phyloP scores from a whole-genome alignment of 345 rosid species.

The Streptanthus diversifolius region DNA sequence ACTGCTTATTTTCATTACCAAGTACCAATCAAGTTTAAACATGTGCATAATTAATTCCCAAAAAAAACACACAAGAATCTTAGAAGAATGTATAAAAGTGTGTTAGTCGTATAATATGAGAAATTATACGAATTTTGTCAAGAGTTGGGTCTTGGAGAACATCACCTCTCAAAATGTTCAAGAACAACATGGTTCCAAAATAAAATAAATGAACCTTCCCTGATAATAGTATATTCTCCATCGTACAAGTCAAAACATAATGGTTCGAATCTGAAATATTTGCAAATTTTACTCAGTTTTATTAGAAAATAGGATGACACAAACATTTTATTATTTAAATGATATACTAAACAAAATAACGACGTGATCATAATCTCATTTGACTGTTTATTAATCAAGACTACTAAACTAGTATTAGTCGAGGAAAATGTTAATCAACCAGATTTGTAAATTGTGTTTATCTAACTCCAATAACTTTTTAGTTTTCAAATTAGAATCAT shows the following conservation, averaged over 20 bases:
- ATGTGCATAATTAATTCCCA: neutral
- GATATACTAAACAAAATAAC: neutral
- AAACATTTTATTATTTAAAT: neutral
- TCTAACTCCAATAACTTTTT: neutral
- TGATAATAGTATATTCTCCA: slow-evolving; percentile 11
- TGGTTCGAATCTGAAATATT: neutral
- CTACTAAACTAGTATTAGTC: neutral
- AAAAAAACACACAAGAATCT: neutral
- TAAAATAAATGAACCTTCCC: slow-evolving; percentile 26
- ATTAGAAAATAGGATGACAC: neutral
- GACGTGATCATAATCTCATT: neutral
- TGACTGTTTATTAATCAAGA: neutral
- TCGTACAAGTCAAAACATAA: slow-evolving; percentile 15
- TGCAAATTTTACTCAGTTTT: neutral
- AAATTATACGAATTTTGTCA: slow-evolving; percentile 22
- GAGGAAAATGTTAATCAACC: neutral
- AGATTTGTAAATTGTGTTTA: neutral
- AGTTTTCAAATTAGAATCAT: neutral
- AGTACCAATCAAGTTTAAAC: neutral
- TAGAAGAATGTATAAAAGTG: neutral
- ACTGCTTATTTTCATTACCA: neutral
- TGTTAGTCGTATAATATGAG: slow-evolving; percentile 10
- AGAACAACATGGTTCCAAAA: slow-evolving; percentile 37
- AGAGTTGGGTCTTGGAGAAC: slow-evolving; percentile 11
- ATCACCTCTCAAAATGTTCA: slow-evolving; percentile 11